phyloP scores from a whole-genome alignment of 2,329 filamentous ascomycete species.

The Magnaporthiopsis poae region DNA sequence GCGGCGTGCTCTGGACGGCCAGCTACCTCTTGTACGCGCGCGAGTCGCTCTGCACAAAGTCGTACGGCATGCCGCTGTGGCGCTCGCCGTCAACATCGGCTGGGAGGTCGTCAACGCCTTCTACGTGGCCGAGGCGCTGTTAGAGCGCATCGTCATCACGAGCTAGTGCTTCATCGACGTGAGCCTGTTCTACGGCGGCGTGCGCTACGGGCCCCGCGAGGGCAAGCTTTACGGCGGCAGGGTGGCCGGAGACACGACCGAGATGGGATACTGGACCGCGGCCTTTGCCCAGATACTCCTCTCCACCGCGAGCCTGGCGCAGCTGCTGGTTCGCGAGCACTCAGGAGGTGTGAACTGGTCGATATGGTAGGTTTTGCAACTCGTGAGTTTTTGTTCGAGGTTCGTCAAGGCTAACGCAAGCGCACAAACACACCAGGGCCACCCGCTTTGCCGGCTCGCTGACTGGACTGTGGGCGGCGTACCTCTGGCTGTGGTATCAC shows the following conservation, averaged over 20 bases:
- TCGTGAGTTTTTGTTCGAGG: no score
- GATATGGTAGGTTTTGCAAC: slow-evolving; percentile 32
- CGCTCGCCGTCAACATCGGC: slow-evolving; percentile 6
- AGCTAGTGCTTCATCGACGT: slow-evolving; percentile 5
- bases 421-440: slow-evolving; percentile 24
- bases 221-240: slow-evolving; percentile 33
- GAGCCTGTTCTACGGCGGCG: slow-evolving; percentile 7
- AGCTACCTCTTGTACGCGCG: slow-evolving; percentile 5
- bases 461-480: slow-evolving; percentile 29
- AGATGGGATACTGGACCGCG: slow-evolving; percentile 40
- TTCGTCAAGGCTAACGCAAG: not conserved
- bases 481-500: slow-evolving; percentile 34
- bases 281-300: not conserved
- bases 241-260: slow-evolving; percentile 36
- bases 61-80: slow-evolving; percentile 7
- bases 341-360: slow-evolving; percentile 38
- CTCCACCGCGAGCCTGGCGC: slow-evolving; percentile 24
- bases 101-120: slow-evolving; percentile 8
- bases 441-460: slow-evolving; percentile 33
- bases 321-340: slow-evolving; percentile 34
- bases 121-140: slow-evolving; percentile 6
- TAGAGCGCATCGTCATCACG: slow-evolving; percentile 6
- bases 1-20: slow-evolving; percentile 3
- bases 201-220: slow-evolving; percentile 13
- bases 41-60: slow-evolving; percentile 4